Base-by-base conservation (phyloP, 495 filamentous ascomycete species). In the Rostrohypoxylon terebratum region DNA sequence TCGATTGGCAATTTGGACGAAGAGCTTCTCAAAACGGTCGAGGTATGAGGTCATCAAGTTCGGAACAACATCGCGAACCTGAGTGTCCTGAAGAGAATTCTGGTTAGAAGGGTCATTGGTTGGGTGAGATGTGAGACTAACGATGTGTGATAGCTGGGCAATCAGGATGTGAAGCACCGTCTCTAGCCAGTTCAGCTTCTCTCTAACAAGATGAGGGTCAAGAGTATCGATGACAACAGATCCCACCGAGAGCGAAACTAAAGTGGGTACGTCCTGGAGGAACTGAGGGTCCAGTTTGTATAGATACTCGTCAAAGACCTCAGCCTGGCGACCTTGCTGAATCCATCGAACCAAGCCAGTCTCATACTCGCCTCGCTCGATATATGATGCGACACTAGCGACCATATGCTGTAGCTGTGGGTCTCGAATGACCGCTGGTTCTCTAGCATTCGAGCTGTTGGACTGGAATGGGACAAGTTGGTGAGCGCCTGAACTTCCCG, bases 291-390 rank as follows among this genome's bases (percentile, higher is more conserved):
- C 87, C 72, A 91, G 86, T 69, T 88, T 90, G 55, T 89, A 87
- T 71, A 98, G 91, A 63, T 94, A 89, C 47, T 89, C 85, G 73
- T 95, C 90, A 76, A 97, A 99, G 33, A 99, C 82, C 62, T 90
- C 89, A 72, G 94, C 88, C 63, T 90, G 88, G 63, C 83, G 82
- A 11, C 82, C 81, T 20, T 92, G 93, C 85, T 97, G 95, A 31
- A 98, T 87, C 95, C 95, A 99, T 84, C 93, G 81, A 36, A 84
- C 75, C 60, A 84, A 80, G 3, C 76, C 94, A 36, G 91, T 90
- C 74, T 97, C 94, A 69, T 86, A 91, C 55, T 87, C 85, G 28
- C 88, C 89, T 14, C 85, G 81, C 7, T 84, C 81, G 82, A 97
- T 89, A 66, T 92, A 77, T 3, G 80, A 74, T n/a, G 87, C 84